Evolutionary conservation across 805 yeast species (phyloP).

Genomic region (Isabelozyma gotoi): DNA sequence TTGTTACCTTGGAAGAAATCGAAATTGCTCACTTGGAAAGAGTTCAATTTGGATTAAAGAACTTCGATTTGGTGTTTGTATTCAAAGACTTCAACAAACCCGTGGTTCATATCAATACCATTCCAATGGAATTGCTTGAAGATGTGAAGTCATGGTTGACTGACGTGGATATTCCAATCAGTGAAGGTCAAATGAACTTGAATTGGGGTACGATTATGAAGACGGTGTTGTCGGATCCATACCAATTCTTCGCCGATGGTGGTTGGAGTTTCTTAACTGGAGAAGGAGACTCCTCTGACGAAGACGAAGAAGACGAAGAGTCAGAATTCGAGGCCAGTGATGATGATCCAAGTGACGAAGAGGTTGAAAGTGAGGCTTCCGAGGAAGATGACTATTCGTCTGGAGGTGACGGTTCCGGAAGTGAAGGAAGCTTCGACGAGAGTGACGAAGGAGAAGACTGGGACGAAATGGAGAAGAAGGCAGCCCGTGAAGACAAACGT

Average conservation of each 20-base stretch:
- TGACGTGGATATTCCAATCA: constrained; percentile 94
- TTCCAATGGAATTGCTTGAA: constrained; percentile 89
- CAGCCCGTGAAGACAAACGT: constrained; percentile 45
- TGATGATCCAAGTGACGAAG: constrained; percentile 62
- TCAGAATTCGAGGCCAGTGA: constrained; percentile 66
- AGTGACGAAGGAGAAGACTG: constrained; percentile 47
- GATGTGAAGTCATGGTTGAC: constrained; percentile 95
- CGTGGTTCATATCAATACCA: constrained; percentile 89
- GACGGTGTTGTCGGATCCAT: constrained; percentile 88
- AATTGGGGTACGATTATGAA: constrained; percentile 96
- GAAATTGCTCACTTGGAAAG: constrained; percentile 96
- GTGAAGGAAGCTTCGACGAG: constrained; percentile 36
- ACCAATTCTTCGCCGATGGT: constrained; percentile 88
- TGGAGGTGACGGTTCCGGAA: constrained; percentile 36
- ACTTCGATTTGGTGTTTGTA: constrained; percentile 95
- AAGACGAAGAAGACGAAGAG: constrained; percentile 66
- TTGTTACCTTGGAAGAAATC: constrained; percentile 85
- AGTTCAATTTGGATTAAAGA: constrained; percentile 94
- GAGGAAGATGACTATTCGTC: constrained; percentile 37
- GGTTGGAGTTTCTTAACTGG: constrained; percentile 96
- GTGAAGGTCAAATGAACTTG: constrained; percentile 93
- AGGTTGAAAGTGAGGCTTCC: constrained; percentile 54
- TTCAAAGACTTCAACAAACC: constrained; percentile 87
- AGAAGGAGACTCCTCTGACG: constrained; percentile 72
- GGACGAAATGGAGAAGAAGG: constrained; percentile 63